Evolutionary conservation across 345 rosid genomes (phyloP), one percentile per base, ranked within the genome.

Genomic region (Melastoma malabathricum): DNA sequence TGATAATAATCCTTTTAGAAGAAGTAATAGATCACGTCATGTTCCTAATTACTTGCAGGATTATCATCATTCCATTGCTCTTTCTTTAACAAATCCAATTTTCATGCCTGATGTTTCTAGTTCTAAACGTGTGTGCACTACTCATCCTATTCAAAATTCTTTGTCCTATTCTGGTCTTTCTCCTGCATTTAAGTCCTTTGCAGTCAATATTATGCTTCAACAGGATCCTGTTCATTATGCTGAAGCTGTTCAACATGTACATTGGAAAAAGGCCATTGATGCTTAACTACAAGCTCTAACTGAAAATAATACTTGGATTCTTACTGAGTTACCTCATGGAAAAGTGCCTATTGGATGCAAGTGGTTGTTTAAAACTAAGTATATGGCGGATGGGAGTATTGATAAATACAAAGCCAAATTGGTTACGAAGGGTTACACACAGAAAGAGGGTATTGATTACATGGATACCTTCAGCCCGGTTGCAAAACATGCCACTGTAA

Each of bases 381-480:
- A 12, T 0, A 34, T 31, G 13, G 12, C 15, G 1, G 46, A 52
- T 52, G 56, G 56, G 1, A 15, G 29, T 12, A 5, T 56, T 56
- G 0, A 56, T 2, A 12, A 5, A 0, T 38, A 31, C 17, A 52
- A 52, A 29, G 56, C 46, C 0, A 14, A 17, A 3, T 14, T 41
- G 1, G 25, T 38, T 15, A 46, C 46, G 13, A 52, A 52, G 15
- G 56, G 56, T 10, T 52, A 31, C 19, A 38, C n/a, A 6, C 46
- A n/a, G 10, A 10, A n/a, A n/a, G 5, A 52, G 4, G 58, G 48
- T 14, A 13, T 54, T 18, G 58, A 54, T 17, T 54, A 18, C 16
- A 14, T 3, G 3, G 38, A 54, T 0, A 54, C 48, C 0, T 54
- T 54, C 9, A 13, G n/a, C 15, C 58, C 9, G 4, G 17, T 44